Conservation (phyloP, 164 flowering plant species). For the Tetrastigma voinierianum region DNA sequence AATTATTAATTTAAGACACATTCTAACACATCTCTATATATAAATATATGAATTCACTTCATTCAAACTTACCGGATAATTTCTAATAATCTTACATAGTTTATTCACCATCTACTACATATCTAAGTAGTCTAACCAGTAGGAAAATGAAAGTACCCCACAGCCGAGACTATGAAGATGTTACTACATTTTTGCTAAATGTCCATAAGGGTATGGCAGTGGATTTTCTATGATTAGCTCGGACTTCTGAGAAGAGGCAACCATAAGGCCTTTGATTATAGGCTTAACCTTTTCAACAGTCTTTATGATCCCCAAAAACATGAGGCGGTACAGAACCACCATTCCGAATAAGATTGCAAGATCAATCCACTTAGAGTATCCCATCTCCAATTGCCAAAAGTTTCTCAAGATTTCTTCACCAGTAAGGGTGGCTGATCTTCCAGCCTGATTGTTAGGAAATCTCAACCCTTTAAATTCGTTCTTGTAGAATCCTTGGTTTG, state of each 20-base stretch:
- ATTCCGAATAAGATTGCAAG: conserved; percentile 35
- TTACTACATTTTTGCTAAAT: too few species aligned
- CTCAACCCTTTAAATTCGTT: background rate
- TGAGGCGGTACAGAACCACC: conserved; percentile 39
- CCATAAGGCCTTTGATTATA: conserved; percentile 16
- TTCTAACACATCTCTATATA: too few species aligned
- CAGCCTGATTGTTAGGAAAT: conserved; percentile 7
- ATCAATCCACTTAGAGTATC: too few species aligned
- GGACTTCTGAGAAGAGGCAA: background rate
- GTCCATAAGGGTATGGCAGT: too few species aligned
- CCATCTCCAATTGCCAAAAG: conserved; percentile 36
- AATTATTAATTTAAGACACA: too few species aligned
- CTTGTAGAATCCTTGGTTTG: conserved; percentile 20
- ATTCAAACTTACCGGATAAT: too few species aligned
- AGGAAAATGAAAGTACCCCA: too few species aligned
- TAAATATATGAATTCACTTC: too few species aligned
- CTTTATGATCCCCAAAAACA: conserved; percentile 46
- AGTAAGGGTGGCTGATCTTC: conserved; percentile 11
- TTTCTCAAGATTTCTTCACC: conserved; percentile 13
- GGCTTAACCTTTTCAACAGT: conserved; percentile 35
- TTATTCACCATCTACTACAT: too few species aligned
- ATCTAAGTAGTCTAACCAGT: too few species aligned
- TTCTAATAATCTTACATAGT: too few species aligned
- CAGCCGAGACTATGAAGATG: too few species aligned
- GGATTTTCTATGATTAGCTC: background rate